Base-by-base conservation (phyloP, 805 yeast species). In the Candida dajiaensis region DNA sequence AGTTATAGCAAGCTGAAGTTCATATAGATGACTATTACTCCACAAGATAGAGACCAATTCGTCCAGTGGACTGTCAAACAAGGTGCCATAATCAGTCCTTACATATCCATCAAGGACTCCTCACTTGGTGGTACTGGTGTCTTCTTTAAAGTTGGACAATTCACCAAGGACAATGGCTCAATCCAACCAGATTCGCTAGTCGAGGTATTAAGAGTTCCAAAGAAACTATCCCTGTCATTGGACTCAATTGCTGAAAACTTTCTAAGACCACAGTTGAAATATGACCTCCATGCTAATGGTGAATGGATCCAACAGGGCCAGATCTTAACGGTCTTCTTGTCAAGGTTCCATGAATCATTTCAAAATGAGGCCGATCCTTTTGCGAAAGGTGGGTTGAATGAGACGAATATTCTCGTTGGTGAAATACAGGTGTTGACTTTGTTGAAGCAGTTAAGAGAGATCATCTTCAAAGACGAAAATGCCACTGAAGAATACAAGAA, bases 171-270 rank as follows among this genome's bases (percentile, higher is more conserved):
- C 4, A 38, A 45, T 5, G 53, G 46, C 2, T 19, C 37, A 4
- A 38, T 50, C 3, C 9, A 47, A 4, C 10, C 10, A 1, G 48
- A 42, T 12, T 58, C 48, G 1, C 46, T 53, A 2, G 42, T 68
- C 15, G 72, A 66, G 44, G 50, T 75, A 9, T 44, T 76, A 43
- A 56, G 78, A 41, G 57, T 76, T 1, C 75, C 78, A 0, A 45
- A 52, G 6, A n/a, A 28, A 0, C 41, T 57, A 7, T 57, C 67
- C 0, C 56, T 70, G 18, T 66, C 68, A 41, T 57, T 74, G 9
- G 62, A 64, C 29, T 53, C 57, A 4, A 61, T 66, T 41, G 47
- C 55, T 19, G 16, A 38, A 6, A 48, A 50, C 10, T 25, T 62
- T 12, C 44, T 61, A 26, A 28, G 41, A 11, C 41, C 48, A 15